A percentile compares a stretch with the other conserved stretches of the same genome.
Conservation (phyloP, 352 stramenopile species). For the Aphanomyces invadans region DNA sequence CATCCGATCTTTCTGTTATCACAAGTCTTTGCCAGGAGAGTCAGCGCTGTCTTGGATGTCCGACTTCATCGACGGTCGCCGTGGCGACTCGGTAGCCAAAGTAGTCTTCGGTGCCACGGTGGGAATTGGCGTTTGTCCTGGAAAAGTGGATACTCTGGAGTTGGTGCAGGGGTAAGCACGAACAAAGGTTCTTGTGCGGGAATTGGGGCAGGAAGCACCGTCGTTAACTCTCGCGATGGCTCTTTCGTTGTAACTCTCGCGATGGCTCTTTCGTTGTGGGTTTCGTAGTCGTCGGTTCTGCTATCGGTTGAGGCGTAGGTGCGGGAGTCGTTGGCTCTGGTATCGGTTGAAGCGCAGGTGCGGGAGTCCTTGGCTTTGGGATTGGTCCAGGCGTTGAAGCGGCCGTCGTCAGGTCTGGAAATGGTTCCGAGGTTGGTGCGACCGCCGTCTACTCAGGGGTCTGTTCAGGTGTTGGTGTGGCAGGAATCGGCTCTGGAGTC, state of each 20-base stretch:
- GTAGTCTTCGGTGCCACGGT: not conserved
- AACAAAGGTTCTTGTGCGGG: too few relatives aligned
- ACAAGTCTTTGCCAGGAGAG: slow-evolving; percentile 23
- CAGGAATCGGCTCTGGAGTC: too few relatives aligned
- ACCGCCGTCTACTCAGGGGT: too few relatives aligned
- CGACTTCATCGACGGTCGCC: not conserved
- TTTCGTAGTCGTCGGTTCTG: not conserved
- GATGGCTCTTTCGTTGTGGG: not conserved
- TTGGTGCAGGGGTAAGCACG: too few relatives aligned
- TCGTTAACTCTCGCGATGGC: not conserved
- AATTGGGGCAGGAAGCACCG: too few relatives aligned
- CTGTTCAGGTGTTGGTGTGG: too few relatives aligned
- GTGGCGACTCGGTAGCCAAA: not conserved
- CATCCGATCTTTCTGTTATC: not conserved
- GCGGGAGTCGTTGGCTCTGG: not conserved
- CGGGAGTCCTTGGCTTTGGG: not conserved
- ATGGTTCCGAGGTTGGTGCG: too few relatives aligned
- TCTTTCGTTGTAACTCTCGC: not conserved
- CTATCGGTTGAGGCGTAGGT: not conserved
- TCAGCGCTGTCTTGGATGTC: not conserved
- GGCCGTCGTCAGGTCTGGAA: too few relatives aligned
- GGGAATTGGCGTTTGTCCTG: not conserved
- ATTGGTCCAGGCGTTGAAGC: not conserved
- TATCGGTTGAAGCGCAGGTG: not conserved
- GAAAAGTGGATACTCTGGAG: too few relatives aligned